Evolutionary conservation across 2,329 filamentous ascomycete genomes (phyloP).

Genomic region (Epichloe baconii): DNA sequence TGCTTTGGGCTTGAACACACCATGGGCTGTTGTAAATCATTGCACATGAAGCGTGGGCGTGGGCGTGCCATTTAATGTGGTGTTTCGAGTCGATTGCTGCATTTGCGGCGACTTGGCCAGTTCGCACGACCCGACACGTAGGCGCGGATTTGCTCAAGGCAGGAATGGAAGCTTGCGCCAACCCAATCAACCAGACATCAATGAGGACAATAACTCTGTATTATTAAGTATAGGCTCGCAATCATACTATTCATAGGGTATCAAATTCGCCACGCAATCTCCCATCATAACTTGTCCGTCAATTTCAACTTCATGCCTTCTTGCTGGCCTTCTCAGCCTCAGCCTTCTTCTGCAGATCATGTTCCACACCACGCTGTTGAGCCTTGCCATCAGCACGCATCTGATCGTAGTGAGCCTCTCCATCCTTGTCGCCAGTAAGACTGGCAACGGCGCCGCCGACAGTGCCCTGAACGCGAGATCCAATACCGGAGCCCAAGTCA

Average conservation of each 20-base stretch:
- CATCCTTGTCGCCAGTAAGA: slow-evolving; percentile 54
- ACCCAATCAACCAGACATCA: not conserved
- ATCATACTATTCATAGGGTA: slow-evolving; percentile 7
- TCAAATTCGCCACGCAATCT: slow-evolving; percentile 1
- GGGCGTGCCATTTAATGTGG: no score
- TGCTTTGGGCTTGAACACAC: no score
- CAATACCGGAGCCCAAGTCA: slow-evolving; percentile 55
- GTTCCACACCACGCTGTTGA: slow-evolving; percentile 68
- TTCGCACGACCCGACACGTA: no score
- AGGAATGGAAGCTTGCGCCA: no score
- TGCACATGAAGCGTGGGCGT: no score
- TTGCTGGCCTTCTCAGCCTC: slow-evolving; percentile 23
- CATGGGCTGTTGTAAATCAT: no score
- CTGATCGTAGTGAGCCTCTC: slow-evolving; percentile 50
- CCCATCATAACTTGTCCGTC: not conserved
- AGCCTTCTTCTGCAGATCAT: slow-evolving; percentile 63
- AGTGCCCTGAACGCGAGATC: slow-evolving; percentile 55
- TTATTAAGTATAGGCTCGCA: slow-evolving; percentile 1
- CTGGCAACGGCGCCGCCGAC: slow-evolving; percentile 60
- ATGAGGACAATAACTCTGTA: not conserved
- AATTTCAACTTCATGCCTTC: not conserved
- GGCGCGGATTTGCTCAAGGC: no score
- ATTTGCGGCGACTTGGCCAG: no score
- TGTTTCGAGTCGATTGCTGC: no score
- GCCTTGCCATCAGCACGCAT: slow-evolving; percentile 77